A percentile compares a stretch with the other conserved stretches of the same genome.
These are phyloP conservation scores for Aciculosporium take DNA, from an alignment of 2,329 filamentous ascomycete genomes.

Conservation along the genomic window DNA sequence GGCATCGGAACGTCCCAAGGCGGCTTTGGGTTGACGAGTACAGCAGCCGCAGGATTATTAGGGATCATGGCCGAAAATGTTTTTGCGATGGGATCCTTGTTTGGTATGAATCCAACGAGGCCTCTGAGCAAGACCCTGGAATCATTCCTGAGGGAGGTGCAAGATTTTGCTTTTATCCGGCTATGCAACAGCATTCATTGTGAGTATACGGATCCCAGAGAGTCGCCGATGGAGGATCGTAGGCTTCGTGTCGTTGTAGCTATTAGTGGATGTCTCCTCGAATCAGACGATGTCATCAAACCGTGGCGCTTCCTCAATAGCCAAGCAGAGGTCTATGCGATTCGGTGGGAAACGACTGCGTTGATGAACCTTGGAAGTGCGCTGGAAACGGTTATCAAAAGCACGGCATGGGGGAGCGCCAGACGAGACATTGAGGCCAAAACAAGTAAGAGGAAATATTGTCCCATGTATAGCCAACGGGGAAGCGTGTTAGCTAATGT, in stretches of 20 bases:
- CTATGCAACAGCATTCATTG: slow-evolving; percentile 35
- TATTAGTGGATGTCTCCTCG: slow-evolving; percentile 67
- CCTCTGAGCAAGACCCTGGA: slow-evolving; percentile 83
- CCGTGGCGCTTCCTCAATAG: slow-evolving; percentile 67
- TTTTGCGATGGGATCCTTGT: slow-evolving; percentile 68
- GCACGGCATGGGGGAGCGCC: slow-evolving; percentile 65
- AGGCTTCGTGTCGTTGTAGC: slow-evolving; percentile 71
- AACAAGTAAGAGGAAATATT: slow-evolving; percentile 26
- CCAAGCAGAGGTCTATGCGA: slow-evolving; percentile 63
- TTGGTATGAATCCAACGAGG: slow-evolving; percentile 77
- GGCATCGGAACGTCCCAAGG: slow-evolving; percentile 69
- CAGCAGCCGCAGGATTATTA: slow-evolving; percentile 62
- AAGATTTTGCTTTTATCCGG: slow-evolving; percentile 78
- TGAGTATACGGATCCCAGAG: slow-evolving; percentile 33
- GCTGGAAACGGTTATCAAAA: slow-evolving; percentile 63
- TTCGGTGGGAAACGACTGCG: slow-evolving; percentile 71
- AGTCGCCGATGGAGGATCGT: slow-evolving; percentile 42
- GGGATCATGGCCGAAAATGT: slow-evolving; percentile 69
- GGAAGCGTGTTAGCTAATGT: not conserved
- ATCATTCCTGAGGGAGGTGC: slow-evolving; percentile 69
- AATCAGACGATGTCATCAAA: slow-evolving; percentile 50
- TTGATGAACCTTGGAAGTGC: slow-evolving; percentile 65
- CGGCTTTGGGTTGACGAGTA: slow-evolving; percentile 59
- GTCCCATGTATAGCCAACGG: not conserved
- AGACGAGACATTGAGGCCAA: slow-evolving; percentile 32